phyloP scores from a whole-genome alignment of 768 basidiomycete genomes.

The Antrodiella citrinella region DNA sequence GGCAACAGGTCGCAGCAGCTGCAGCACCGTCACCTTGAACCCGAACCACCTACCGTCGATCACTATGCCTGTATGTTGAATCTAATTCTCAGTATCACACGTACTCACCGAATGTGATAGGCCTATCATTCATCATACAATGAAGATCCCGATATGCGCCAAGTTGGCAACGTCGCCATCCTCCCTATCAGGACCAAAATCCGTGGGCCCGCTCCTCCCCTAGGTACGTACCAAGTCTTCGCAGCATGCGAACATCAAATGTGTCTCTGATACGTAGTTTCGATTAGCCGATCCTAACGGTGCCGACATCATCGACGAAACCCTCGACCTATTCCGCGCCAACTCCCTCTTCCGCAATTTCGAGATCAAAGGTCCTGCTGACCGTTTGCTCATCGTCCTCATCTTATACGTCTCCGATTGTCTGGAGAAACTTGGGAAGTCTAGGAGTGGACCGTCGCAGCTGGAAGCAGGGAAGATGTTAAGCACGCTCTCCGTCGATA shows the following conservation, averaged over 20 bases:
- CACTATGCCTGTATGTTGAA: slow-evolving; percentile 16
- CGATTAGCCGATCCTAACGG: slow-evolving; percentile 64
- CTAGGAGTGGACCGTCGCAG: slow-evolving; percentile 60
- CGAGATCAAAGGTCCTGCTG: slow-evolving; percentile 97
- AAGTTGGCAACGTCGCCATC: slow-evolving; percentile 84
- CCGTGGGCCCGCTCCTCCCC: slow-evolving; percentile 87
- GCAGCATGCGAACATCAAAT: background rate
- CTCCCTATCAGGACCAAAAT: slow-evolving; percentile 88
- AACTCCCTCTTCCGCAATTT: slow-evolving; percentile 99
- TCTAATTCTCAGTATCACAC: background rate
- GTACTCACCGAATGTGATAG: no score
- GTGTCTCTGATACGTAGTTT: background rate
- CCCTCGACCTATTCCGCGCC: slow-evolving; percentile 93
- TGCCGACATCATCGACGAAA: slow-evolving; percentile 92
- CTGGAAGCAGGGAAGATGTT: slow-evolving; percentile 83
- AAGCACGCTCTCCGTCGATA: slow-evolving; percentile 90
- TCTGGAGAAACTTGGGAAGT: slow-evolving; percentile 77
- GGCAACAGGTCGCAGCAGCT: slow-evolving; percentile 3
- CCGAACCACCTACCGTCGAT: background rate
- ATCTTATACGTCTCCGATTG: slow-evolving; percentile 98
- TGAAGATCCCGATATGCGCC: slow-evolving; percentile 70
- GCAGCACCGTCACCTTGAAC: background rate
- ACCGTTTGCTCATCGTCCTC: slow-evolving; percentile 92
- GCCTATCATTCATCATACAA: slow-evolving; percentile 96
- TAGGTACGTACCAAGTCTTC: slow-evolving; percentile 51